phyloP scores from a whole-genome alignment of 2,329 filamentous ascomycete genomes.

The Alternaria brassicicola region DNA sequence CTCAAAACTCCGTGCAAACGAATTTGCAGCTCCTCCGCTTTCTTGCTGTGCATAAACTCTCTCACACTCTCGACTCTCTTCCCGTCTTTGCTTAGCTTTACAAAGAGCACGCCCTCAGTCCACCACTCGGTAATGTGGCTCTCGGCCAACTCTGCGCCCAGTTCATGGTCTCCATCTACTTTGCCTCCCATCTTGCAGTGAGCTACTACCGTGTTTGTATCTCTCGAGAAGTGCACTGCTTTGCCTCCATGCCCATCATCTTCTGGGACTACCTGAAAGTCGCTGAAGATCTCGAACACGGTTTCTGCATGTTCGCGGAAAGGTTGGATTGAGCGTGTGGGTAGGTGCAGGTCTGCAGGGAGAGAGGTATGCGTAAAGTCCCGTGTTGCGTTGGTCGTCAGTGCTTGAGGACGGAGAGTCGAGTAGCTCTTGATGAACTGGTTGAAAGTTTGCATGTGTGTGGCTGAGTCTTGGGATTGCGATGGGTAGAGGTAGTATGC shows the following conservation, averaged over 20 bases:
- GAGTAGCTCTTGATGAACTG: slow-evolving; percentile 50
- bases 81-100: slow-evolving; percentile 31
- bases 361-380: slow-evolving; percentile 50
- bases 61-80: slow-evolving; percentile 32
- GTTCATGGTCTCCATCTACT: slow-evolving; percentile 24
- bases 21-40: slow-evolving; percentile 42
- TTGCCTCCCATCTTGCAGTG: slow-evolving; percentile 38
- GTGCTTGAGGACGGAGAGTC: slow-evolving; percentile 48
- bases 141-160: slow-evolving; percentile 23
- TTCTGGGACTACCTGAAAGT: slow-evolving; percentile 51
- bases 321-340: slow-evolving; percentile 41
- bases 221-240: slow-evolving; percentile 26
- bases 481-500: slow-evolving; percentile 23
- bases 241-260: slow-evolving; percentile 41
- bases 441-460: slow-evolving; percentile 37
- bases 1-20: slow-evolving; percentile 49
- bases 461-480: slow-evolving; percentile 19
- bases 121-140: slow-evolving; percentile 31
- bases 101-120: slow-evolving; percentile 35
- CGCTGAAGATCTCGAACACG: slow-evolving; percentile 52
- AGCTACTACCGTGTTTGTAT: slow-evolving; percentile 47
- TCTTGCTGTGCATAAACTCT: slow-evolving; percentile 54
- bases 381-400: slow-evolving; percentile 45
- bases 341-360: slow-evolving; percentile 52
- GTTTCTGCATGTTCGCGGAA: slow-evolving; percentile 51